Base-by-base conservation (phyloP, 2,329 filamentous ascomycete species). In the Botrytis paeoniae region DNA sequence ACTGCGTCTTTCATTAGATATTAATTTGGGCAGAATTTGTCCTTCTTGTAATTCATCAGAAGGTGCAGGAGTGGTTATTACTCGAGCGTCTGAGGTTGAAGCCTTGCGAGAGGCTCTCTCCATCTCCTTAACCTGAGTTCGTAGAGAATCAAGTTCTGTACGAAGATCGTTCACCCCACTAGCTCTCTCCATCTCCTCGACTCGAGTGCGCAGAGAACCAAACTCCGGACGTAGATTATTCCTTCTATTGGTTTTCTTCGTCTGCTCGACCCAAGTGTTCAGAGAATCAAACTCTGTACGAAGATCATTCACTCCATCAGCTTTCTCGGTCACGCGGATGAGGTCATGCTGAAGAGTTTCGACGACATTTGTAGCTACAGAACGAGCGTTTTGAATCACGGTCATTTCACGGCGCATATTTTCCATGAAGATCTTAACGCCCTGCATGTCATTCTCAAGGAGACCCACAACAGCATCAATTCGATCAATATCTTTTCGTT, bases 401-500 rank as follows among this genome's bases (percentile, higher is more conserved):
- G 71, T 68, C 41, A 79, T 70, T 29, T 80, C 76, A 61, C 60
- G 74, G 14, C 78, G 78, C 37, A 80, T 59, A 51, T 80, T 77
- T 37, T 73, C 32, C 76, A 81, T 80, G 57, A 81, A 80, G 35
- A 75, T 74, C 73, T 75, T 80, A n/a, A 81, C 77, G 12, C 43
- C 61, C 43, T 73, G 73, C 75, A 81, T 79, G 45, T 79, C 78
- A 45, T 61, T 74, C 45, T 81, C 77, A 16, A 81, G 77, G 10
- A 75, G 74, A 60, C 75, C 72, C 20, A 81, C 62, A 39, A 76
- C 75, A 25, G 71, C 75, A 29, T 74, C 76, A 43, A 81, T 75
- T 14, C 79, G 78, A 71, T 79, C 78, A 51, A 82, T 81, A 69
- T 80, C 78, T 59, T 76, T 75, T 72, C 77, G 75, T 73, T 81